phyloP scores from a whole-genome alignment of 371 early-diverging fungal genomes.

The Rhizopus arrhizus region DNA sequence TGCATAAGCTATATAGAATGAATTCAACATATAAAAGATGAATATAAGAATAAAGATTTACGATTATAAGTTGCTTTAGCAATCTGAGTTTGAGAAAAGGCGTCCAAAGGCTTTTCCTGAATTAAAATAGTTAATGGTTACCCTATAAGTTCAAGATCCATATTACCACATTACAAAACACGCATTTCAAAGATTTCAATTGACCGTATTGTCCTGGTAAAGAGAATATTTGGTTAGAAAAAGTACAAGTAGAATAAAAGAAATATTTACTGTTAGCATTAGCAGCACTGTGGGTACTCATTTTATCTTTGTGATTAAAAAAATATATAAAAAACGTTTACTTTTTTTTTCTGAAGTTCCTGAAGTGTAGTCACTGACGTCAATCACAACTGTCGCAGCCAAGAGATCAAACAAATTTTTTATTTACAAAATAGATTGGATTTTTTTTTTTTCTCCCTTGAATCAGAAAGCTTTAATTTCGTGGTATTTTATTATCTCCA shows the following conservation, averaged over 20 bases:
- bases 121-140: too few species aligned
- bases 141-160: too few species aligned
- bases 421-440: too few species aligned
- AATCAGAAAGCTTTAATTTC: background rate
- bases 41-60: background rate
- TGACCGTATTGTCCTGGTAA: background rate
- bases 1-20: conserved; percentile 35
- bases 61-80: conserved; percentile 16
- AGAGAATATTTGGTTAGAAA: background rate
- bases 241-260: conserved; percentile 4
- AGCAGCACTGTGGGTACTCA: background rate
- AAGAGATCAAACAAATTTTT: too few species aligned
- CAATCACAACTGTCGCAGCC: too few species aligned
- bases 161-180: conserved; percentile 11
- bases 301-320: too few species aligned
- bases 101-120: conserved; percentile 18
- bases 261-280: background rate
- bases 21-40: background rate
- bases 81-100: conserved; percentile 17
- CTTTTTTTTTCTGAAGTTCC: too few species aligned
- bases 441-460: too few species aligned
- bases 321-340: too few species aligned
- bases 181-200: conserved; percentile 7
- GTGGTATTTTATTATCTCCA: conserved; percentile 1
- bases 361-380: too few species aligned